Base-by-base conservation (phyloP, 2,329 filamentous ascomycete species). In the Fusarium anthophilum region DNA sequence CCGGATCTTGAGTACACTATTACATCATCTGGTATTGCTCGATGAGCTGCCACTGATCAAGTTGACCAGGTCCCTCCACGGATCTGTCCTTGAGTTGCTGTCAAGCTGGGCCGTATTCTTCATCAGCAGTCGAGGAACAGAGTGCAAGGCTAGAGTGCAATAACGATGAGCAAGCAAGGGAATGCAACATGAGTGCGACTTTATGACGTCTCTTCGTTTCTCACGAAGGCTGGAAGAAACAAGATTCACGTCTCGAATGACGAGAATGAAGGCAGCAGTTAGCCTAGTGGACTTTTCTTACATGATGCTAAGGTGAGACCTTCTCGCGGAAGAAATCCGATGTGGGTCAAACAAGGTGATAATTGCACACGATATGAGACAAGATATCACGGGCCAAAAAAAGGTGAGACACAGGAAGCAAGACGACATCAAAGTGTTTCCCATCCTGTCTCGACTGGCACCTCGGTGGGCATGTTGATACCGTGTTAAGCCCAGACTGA, bases 371-470 rank as follows among this genome's bases (percentile, higher is more conserved):
- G 62, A 76, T 63, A 62, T 68, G 66, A 73, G 72, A 74, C 72
- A 73, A 38, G 61, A 69, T 65, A 69, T 63, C 72, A 73, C 69
- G 61, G 69, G 69, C 45, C 59, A 69, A 65, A 75, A 47, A 63
- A 70, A 67, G 43, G 65, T 73, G 51, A 68, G 65, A 73, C 69
- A 73, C 35, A 26, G 45, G 66, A 59, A 63, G 70, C 66, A 71
- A 69, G 58, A 68, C 70, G 38, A 30, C 48, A 55, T 71, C 45
- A 47, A 60, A 60, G 59, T 50, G 55, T 63, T 70, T 59, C 35
- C 54, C 41, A 48, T 62, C 26, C 66, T 63, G 62, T 32, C 38
- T 65, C 32, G 43, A 56, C 56, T 63, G 32, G 22, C 35, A 62
- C 45, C 59, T 74, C 73, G 66, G 71, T 64, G 67, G 55, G 53